Evolutionary conservation across 2,329 filamentous ascomycete genomes (phyloP).

Genomic region (Phaeosphaeriaceae sp.): DNA sequence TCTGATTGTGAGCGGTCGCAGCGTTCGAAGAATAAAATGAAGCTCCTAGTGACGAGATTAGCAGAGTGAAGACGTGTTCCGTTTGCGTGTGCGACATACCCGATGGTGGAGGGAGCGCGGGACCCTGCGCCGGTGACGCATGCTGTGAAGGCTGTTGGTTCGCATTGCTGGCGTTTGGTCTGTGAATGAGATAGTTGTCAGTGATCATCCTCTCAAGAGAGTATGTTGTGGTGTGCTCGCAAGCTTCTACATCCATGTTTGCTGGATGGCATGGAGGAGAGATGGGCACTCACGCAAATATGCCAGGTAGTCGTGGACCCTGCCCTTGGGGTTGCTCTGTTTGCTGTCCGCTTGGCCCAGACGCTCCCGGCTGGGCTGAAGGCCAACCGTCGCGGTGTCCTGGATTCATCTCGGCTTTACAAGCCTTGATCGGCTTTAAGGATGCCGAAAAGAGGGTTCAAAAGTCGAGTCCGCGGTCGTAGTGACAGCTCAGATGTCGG

Average conservation of each 20-base stretch:
- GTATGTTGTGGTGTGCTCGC: slow-evolving; percentile 15
- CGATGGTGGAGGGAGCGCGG: slow-evolving; percentile 49
- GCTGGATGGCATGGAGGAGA: slow-evolving; percentile 8
- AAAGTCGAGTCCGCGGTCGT: slow-evolving; percentile 23
- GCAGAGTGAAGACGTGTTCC: slow-evolving; percentile 12
- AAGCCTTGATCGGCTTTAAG: slow-evolving; percentile 37
- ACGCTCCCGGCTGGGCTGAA: slow-evolving; percentile 53
- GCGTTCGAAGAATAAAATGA: slow-evolving; percentile 52
- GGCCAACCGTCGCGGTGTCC: slow-evolving; percentile 51
- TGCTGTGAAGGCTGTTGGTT: slow-evolving; percentile 42
- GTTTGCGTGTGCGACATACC: slow-evolving; percentile 36
- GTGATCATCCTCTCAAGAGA: slow-evolving; percentile 19
- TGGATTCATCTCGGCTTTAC: slow-evolving; percentile 50
- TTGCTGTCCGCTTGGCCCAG: slow-evolving; percentile 54
- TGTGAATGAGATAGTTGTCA: slow-evolving; percentile 18
- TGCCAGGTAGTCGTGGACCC: slow-evolving; percentile 41
- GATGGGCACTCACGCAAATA: slow-evolving; percentile 43
- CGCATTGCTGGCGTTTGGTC: slow-evolving; percentile 23
- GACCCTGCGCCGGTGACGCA: slow-evolving; percentile 45
- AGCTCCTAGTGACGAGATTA: slow-evolving; percentile 33
- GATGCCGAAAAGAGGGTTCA: slow-evolving; percentile 14
- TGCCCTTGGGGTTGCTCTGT: slow-evolving; percentile 44
- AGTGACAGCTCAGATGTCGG: slow-evolving; percentile 10
- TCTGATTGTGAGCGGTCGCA: slow-evolving; percentile 48
- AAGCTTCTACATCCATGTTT: slow-evolving; percentile 23